Conservation (phyloP, 441 rosid species). For the Gossypium lobatum region DNA sequence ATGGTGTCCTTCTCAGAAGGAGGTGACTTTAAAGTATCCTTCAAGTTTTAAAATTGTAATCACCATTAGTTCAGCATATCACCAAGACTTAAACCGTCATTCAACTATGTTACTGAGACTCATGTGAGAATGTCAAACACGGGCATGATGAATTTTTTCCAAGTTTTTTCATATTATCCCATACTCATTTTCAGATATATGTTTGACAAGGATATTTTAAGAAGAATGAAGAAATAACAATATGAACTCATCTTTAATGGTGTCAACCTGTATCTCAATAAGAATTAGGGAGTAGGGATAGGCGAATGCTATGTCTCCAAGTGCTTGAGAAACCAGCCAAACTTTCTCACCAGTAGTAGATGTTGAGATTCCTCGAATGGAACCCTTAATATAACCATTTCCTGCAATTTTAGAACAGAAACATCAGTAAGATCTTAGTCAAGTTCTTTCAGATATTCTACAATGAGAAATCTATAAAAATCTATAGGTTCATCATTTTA, state of each 20-base stretch:
- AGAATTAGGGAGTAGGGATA: constrained; percentile 66
- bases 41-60: constrained; percentile 1
- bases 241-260: neutral
- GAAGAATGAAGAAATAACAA: neutral
- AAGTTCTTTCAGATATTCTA: neutral
- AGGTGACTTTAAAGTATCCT: constrained; percentile 74
- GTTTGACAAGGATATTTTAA: no score
- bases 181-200: neutral
- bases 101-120: neutral
- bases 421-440: neutral
- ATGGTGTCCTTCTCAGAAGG: constrained; percentile 67
- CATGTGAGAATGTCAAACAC: no score
- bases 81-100: neutral
- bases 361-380: constrained; percentile 47
- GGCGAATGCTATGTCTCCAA: constrained; percentile 72
- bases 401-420: constrained; percentile 30
- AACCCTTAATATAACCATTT: constrained; percentile 48
- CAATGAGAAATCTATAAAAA: neutral
- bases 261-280: constrained; percentile 67
- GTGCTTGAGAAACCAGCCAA: constrained; percentile 52
- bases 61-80: neutral
- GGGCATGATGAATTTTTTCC: neutral
- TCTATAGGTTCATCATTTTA: neutral
- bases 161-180: neutral
- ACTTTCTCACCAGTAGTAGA: constrained; percentile 38